A percentile compares a stretch with the other conserved stretches of the same genome.
Conservation (phyloP, 768 basidiomycete species). For the Hysterangium stoloniferum region DNA sequence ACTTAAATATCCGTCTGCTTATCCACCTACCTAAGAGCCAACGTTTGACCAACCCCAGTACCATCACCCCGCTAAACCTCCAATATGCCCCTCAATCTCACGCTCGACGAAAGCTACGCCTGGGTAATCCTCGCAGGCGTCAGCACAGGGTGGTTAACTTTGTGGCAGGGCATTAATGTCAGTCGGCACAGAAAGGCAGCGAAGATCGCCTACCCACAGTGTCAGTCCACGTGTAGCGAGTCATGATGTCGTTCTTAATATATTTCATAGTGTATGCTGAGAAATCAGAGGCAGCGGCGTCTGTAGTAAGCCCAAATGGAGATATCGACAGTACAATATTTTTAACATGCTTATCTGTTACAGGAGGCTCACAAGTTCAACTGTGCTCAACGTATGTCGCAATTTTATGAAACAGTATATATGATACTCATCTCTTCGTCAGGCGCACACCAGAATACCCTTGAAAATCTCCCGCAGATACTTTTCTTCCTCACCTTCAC, state of each 20-base stretch:
- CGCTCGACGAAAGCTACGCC: slow-evolving; percentile 31
- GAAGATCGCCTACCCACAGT: slow-evolving; percentile 57
- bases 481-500: slow-evolving; percentile 31
- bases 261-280: slow-evolving; percentile 57
- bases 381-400: slow-evolving; percentile 55
- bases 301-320: slow-evolving; percentile 14
- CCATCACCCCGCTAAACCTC: no score
- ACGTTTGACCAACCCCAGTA: no score
- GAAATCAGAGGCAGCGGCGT: slow-evolving; percentile 46
- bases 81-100: slow-evolving; percentile 1
- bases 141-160: slow-evolving; percentile 42
- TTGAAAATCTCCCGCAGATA: slow-evolving; percentile 37
- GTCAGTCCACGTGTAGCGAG: slow-evolving; percentile 29
- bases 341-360: background rate
- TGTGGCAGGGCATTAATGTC: slow-evolving; percentile 43
- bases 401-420: background rate
- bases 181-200: slow-evolving; percentile 40
- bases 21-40: no score
- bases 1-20: no score
- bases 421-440: background rate
- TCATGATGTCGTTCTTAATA: background rate
- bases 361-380: slow-evolving; percentile 53
- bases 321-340: background rate
- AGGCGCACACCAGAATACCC: slow-evolving; percentile 65
- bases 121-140: slow-evolving; percentile 52